phyloP scores from a whole-genome alignment of 176 grass and related monocot genomes.

The Sorghum bicolor region DNA sequence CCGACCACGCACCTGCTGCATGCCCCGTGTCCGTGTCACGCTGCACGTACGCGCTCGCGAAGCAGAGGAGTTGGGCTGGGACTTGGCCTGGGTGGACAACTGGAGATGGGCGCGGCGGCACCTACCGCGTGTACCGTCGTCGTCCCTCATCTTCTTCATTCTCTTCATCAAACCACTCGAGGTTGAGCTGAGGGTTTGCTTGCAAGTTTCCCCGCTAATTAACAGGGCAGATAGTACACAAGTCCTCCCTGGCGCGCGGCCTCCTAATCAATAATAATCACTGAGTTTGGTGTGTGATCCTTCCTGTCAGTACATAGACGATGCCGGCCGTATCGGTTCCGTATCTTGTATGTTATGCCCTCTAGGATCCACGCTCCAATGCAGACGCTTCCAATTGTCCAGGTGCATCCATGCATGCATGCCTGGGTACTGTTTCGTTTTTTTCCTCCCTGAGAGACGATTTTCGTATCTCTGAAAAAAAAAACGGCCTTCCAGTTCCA shows the following conservation, averaged over 20 bases:
- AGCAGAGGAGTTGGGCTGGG: no score
- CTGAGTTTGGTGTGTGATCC: background rate
- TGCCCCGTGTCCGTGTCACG: no score
- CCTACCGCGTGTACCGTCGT: background rate
- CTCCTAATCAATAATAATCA: background rate
- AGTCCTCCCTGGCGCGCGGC: background rate
- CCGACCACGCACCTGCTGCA: no score
- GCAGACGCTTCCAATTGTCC: background rate
- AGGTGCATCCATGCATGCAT: background rate
- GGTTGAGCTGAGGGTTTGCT: background rate
- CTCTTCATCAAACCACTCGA: background rate
- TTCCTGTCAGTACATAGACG: no score
- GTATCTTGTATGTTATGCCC: no score
- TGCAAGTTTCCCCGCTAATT: background rate
- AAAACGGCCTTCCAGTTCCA: background rate
- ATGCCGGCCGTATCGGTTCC: no score
- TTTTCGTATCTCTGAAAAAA: background rate
- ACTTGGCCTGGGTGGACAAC: no score
- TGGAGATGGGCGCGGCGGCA: no score
- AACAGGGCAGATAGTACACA: background rate
- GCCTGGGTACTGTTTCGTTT: background rate
- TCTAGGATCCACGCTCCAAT: background rate
- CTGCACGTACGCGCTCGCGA: no score
- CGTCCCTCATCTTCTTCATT: background rate
- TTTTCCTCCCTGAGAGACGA: background rate